These are phyloP conservation scores for Calonectria pseudoreteaudii DNA, from an alignment of 2,329 filamentous ascomycete species.

Conservation along the genomic window DNA sequence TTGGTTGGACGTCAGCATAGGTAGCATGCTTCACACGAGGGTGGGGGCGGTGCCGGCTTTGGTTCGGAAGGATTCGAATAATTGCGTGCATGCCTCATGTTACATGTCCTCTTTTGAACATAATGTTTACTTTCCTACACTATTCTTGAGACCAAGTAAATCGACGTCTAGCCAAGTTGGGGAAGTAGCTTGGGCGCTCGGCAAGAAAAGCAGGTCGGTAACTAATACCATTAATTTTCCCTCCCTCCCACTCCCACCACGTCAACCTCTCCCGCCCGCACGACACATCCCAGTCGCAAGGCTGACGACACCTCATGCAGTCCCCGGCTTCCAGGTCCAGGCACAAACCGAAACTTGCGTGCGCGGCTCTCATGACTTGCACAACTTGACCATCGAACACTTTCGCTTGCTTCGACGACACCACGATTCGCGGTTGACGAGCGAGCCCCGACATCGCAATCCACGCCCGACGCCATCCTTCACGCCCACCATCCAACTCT, in stretches of 20 bases:
- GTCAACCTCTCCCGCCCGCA: constrained; percentile 18
- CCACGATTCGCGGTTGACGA: background rate
- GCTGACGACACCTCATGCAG: constrained; percentile 22
- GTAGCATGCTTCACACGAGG: background rate
- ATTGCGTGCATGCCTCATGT: background rate
- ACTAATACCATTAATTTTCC: background rate
- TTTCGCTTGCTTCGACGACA: background rate
- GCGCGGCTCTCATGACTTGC: constrained; percentile 2
- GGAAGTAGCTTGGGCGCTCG: background rate
- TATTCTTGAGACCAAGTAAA: background rate
- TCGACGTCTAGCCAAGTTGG: background rate
- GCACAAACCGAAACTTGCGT: background rate
- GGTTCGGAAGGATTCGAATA: background rate
- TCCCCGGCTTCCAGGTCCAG: background rate
- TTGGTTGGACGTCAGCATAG: background rate
- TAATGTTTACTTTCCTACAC: background rate
- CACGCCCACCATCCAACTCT: background rate
- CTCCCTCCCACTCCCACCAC: constrained; percentile 6
- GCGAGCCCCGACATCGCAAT: background rate
- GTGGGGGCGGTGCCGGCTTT: background rate
- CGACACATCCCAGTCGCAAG: constrained; percentile 16
- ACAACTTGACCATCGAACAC: background rate
- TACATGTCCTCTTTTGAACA: constrained; percentile 10
- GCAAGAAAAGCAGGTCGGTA: background rate
- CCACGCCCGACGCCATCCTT: background rate